Evolutionary conservation across 306 rosid genomes (phyloP).

Genomic region (Quercus dentata): DNA sequence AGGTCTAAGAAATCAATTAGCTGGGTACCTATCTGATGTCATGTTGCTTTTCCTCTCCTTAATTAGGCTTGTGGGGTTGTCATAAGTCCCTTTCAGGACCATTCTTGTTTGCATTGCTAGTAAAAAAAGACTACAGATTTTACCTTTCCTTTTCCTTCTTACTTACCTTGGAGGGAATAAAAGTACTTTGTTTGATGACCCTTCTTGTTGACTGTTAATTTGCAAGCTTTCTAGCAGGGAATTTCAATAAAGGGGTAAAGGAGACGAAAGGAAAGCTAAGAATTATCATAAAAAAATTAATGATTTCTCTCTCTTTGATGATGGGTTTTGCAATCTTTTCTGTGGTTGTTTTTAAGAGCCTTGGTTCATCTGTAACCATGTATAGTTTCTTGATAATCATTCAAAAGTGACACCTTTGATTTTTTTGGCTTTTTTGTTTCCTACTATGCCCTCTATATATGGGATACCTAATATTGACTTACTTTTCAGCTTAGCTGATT

Average conservation of each 20-base stretch:
- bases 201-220: slow-evolving; percentile 29
- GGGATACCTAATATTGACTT: slow-evolving; percentile 26
- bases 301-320: slow-evolving; percentile 12
- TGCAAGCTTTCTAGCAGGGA: slow-evolving; percentile 26
- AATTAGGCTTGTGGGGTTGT: slow-evolving; percentile 17
- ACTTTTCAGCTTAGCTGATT: slow-evolving; percentile 10
- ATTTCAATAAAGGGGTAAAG: slow-evolving; percentile 26
- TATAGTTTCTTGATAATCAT: slow-evolving; percentile 14
- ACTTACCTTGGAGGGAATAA: slow-evolving; percentile 18
- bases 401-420: slow-evolving; percentile 8
- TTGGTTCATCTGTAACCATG: slow-evolving; percentile 3
- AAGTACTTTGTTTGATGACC: slow-evolving; percentile 28
- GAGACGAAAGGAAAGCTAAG: slow-evolving; percentile 5
- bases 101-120: slow-evolving; percentile 25
- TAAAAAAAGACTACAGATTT: slow-evolving; percentile 29
- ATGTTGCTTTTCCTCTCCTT: slow-evolving; percentile 18
- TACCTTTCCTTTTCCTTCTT: slow-evolving; percentile 35
- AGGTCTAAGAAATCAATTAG: slow-evolving; percentile 18
- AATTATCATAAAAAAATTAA: slow-evolving; percentile 17
- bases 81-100: slow-evolving; percentile 39
- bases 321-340: background rate
- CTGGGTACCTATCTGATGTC: slow-evolving; percentile 12
- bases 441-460: slow-evolving; percentile 5
- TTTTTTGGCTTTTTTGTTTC: slow-evolving; percentile 1
- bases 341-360: slow-evolving; percentile 7